Conservation (phyloP, 768 basidiomycete species). For the Tylopilus vinaceipallidus region DNA sequence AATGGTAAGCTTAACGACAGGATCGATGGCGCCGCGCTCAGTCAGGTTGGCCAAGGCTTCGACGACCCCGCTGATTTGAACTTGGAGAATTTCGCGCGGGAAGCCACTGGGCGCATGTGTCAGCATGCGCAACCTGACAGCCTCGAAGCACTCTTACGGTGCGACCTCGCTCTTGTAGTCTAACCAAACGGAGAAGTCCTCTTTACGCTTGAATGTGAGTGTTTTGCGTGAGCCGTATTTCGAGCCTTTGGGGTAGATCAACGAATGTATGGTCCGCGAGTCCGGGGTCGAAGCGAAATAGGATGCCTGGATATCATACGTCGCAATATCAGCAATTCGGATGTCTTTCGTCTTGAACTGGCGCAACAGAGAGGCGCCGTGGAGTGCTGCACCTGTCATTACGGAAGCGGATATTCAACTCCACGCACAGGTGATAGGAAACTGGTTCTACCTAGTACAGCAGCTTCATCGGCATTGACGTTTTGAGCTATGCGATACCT, state of each 20-base stretch:
- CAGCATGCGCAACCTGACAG: not conserved
- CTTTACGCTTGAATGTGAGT: conserved; percentile 78
- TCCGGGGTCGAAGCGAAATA: conserved; percentile 63
- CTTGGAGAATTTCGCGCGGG: conserved; percentile 72
- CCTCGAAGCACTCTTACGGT: conserved; percentile 45
- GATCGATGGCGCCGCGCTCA: conserved; percentile 74
- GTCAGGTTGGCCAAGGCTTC: conserved; percentile 84
- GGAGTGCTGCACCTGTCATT: conserved; percentile 70
- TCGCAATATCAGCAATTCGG: conserved; percentile 70
- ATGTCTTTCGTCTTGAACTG: conserved; percentile 97
- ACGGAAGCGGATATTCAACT: conserved; percentile 1
- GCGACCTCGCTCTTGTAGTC: conserved; percentile 66
- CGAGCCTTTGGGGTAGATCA: conserved; percentile 75
- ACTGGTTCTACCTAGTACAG: conserved; percentile 64
- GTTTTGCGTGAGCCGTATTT: conserved; percentile 83
- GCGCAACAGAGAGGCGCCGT: conserved; percentile 83
- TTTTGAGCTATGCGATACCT: conserved; percentile 88
- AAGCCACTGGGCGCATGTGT: conserved; percentile 49
- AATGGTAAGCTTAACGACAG: conserved; percentile 84
- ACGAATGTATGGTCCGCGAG: conserved; percentile 66
- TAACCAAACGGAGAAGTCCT: conserved; percentile 78
- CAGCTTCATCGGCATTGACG: conserved; percentile 96
- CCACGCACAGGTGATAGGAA: not conserved
- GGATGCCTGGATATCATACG: conserved; percentile 76
- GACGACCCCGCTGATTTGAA: conserved; percentile 66